These are phyloP conservation scores for Microbotryum silenes-acaulis DNA, from an alignment of 1,284 basidiomycete genomes.

Conservation along the genomic window DNA sequence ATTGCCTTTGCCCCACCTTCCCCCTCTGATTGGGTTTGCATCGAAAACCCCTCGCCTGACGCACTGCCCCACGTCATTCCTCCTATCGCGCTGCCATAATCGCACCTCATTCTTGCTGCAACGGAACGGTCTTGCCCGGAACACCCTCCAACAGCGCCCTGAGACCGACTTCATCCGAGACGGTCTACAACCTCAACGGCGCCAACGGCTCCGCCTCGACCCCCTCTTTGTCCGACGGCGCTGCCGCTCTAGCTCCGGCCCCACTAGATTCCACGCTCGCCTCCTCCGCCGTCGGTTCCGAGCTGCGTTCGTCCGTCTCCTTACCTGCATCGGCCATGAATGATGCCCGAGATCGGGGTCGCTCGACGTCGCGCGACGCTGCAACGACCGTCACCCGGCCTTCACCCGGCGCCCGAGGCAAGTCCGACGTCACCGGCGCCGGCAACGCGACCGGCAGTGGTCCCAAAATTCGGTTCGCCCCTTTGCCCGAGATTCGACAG, in stretches of 20 bases:
- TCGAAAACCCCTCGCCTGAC: no score
- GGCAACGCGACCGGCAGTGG: neutral
- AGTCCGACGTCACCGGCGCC: neutral
- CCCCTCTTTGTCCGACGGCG: neutral
- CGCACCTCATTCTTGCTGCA: no score
- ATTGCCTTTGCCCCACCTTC: no score
- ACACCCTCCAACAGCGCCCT: no score
- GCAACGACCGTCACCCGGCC: neutral
- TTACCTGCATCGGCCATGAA: neutral
- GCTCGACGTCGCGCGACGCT: conserved; percentile 6
- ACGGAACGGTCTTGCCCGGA: no score
- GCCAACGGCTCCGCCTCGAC: neutral
- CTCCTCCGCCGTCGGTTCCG: neutral
- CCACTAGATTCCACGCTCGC: neutral
- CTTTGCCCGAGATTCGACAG: conserved; percentile 25
- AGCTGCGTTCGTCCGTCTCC: neutral
- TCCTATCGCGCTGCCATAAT: no score
- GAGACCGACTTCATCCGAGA: no score
- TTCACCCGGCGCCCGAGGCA: neutral
- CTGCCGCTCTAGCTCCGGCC: no score
- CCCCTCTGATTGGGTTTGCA: no score
- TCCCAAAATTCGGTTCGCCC: conserved; percentile 23
- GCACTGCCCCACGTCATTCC: no score
- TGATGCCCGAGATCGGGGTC: neutral
- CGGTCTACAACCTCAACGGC: neutral